Conservation (phyloP, 129 eudicot genomes). For the Smallanthus sonchifolius region DNA sequence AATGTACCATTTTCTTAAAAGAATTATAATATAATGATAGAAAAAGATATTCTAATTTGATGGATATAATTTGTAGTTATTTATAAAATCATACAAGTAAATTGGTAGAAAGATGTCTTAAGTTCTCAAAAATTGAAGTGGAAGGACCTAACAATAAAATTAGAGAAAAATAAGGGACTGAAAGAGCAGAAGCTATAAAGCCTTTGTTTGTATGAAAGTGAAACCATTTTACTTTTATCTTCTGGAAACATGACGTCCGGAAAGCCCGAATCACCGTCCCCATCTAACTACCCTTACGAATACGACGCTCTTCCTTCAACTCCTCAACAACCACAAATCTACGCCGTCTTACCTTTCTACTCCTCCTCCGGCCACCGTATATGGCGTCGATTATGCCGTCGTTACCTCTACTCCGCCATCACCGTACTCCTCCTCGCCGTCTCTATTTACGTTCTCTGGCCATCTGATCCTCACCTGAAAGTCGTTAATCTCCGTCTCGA, state of each 20-base stretch:
- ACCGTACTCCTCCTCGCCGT: slow-evolving; percentile 50
- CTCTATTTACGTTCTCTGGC: slow-evolving; percentile 67
- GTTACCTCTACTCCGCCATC: slow-evolving; percentile 28
- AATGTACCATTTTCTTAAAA: no score
- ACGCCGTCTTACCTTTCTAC: slow-evolving; percentile 45
- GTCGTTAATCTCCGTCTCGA: slow-evolving; percentile 52
- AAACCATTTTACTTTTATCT: not conserved
- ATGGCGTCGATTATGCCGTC: slow-evolving; percentile 28
- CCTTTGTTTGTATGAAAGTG: not conserved
- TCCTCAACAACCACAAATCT: slow-evolving; percentile 27
- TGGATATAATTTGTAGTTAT: no score
- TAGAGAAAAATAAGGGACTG: not conserved
- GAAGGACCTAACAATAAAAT: not conserved
- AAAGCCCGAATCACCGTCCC: slow-evolving; percentile 18
- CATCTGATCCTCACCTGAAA: slow-evolving; percentile 68
- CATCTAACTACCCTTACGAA: slow-evolving; percentile 27
- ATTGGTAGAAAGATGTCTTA: not conserved
- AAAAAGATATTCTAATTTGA: no score
- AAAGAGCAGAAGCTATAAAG: not conserved
- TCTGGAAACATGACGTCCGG: slow-evolving; percentile 24
- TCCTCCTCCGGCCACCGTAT: slow-evolving; percentile 30
- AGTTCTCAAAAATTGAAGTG: not conserved
- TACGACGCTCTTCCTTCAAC: slow-evolving; percentile 39
- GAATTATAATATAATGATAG: no score
- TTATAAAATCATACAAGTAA: no score